A percentile compares a stretch with the other conserved stretches of the same genome.
Conservation (phyloP, 169 alveolate species). For the Cryptosporidium xiaoi region DNA sequence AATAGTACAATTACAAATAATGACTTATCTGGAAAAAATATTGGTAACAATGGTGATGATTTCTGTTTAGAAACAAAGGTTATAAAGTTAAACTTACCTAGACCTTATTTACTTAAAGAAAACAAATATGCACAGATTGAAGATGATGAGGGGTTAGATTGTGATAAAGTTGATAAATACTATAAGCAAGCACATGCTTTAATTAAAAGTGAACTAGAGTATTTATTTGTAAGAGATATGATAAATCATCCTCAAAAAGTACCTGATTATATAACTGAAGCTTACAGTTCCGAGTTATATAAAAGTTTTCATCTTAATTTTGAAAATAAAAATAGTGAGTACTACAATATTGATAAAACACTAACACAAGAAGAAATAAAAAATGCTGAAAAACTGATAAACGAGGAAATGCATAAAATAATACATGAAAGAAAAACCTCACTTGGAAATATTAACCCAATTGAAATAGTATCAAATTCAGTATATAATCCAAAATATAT, state of each 20-base stretch:
- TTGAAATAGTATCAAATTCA: not conserved
- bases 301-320: not conserved
- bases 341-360: not conserved
- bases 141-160: not conserved
- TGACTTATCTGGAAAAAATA: not conserved
- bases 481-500: conserved; percentile 59
- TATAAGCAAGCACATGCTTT: not conserved
- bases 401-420: conserved; percentile 9
- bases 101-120: conserved; percentile 36
- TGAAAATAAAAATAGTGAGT: not conserved
- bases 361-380: conserved; percentile 5
- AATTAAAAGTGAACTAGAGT: conserved; percentile 19
- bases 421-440: not conserved
- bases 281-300: conserved; percentile 25
- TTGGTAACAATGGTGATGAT: not conserved
- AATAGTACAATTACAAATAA: not conserved
- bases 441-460: not conserved
- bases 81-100: conserved; percentile 27
- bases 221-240: conserved; percentile 33
- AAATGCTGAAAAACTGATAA: conserved; percentile 14
- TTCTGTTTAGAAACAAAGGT: conserved; percentile 49
- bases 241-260: conserved; percentile 41
- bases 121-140: conserved; percentile 6
- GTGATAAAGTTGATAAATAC: not conserved
- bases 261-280: conserved; percentile 27